These are phyloP conservation scores for Vigna angularis DNA, from an alignment of 306 rosid genomes.

Conservation along the genomic window DNA sequence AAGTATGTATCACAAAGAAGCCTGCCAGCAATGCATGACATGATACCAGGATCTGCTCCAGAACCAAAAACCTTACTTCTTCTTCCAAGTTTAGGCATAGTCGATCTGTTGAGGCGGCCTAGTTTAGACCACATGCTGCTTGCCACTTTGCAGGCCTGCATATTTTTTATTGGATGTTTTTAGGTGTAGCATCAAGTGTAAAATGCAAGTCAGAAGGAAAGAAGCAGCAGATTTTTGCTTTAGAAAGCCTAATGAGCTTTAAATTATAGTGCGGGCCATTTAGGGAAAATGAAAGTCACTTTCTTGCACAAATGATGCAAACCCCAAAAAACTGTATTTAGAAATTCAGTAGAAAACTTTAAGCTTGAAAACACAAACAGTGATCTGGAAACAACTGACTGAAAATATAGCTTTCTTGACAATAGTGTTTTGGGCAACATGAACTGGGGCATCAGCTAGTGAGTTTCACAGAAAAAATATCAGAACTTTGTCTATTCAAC, in stretches of 20 bases:
- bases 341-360: constrained; percentile 24
- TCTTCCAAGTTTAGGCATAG: constrained; percentile 85
- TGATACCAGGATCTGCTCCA: constrained; percentile 91
- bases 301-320: constrained; percentile 11
- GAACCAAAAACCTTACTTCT: constrained; percentile 73
- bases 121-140: constrained; percentile 91
- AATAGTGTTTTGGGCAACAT: background rate
- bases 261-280: background rate
- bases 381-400: constrained; percentile 10
- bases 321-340: constrained; percentile 21
- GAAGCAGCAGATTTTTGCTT: background rate
- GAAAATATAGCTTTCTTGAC: background rate
- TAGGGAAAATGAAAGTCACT: background rate
- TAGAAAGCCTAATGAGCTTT: background rate
- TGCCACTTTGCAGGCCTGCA: constrained; percentile 80
- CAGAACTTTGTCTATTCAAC: constrained; percentile 31
- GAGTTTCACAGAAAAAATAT: background rate
- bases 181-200: constrained; percentile 27
- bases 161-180: constrained; percentile 29
- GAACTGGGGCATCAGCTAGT: background rate
- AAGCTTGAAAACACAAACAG: constrained; percentile 18
- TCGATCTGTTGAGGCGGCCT: constrained; percentile 91
- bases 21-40: constrained; percentile 95
- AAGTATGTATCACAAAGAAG: constrained; percentile 92
- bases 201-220: constrained; percentile 1